Conservation (phyloP, 1,139 yeast genomes). For the Blastobotrys apis region DNA sequence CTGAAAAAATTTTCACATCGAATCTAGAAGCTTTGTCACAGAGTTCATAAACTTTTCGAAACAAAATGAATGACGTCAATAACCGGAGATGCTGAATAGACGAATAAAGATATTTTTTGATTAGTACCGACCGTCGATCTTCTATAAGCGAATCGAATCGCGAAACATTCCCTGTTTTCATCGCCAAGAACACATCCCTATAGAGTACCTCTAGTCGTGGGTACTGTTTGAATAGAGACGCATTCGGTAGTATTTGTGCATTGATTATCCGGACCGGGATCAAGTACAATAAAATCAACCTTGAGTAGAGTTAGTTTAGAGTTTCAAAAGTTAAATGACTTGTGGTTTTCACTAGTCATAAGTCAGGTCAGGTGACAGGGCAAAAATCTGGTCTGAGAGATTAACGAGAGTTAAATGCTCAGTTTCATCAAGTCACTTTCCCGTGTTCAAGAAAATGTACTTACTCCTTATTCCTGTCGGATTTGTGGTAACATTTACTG, state of each 20-base stretch:
- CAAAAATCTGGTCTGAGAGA: no score
- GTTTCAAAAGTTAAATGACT: no score
- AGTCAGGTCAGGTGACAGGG: no score
- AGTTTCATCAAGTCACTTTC: no score
- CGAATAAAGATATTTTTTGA: conserved; percentile 60
- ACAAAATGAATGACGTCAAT: conserved; percentile 49
- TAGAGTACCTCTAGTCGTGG: conserved; percentile 47
- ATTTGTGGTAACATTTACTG: conserved; percentile 32
- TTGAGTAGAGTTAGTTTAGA: conserved; percentile 4
- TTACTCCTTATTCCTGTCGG: conserved; percentile 35
- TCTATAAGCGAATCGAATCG: conserved; percentile 46
- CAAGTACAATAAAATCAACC: conserved; percentile 34
- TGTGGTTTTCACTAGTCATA: no score
- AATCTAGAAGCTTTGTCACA: conserved; percentile 41
- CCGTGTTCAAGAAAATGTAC: no score
- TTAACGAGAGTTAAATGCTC: no score
- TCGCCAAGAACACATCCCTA: conserved; percentile 46
- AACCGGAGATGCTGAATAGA: conserved; percentile 53
- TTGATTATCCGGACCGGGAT: conserved; percentile 38
- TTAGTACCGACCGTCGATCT: conserved; percentile 47
- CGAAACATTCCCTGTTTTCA: conserved; percentile 52
- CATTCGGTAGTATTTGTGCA: conserved; percentile 34
- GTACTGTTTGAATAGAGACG: conserved; percentile 44
- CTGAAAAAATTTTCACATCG: conserved; percentile 45
- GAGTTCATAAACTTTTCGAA: conserved; percentile 44